Evolutionary conservation across 108 stramenopile genomes (phyloP).

Genomic region (Fragilaria crotonensis): DNA sequence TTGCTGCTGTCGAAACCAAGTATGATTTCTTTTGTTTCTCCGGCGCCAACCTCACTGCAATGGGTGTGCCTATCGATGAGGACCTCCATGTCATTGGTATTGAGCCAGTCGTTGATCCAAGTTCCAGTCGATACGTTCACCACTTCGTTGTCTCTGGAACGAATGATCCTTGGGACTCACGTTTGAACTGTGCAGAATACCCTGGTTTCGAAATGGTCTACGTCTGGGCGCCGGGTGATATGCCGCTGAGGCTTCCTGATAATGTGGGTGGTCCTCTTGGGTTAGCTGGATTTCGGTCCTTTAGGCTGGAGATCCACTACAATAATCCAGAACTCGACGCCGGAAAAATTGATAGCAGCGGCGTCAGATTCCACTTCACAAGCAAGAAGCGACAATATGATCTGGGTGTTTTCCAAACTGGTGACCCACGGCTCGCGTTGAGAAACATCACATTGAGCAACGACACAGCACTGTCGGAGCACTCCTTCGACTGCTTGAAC

Average conservation of each 20-base stretch:
- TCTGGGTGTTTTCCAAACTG: slow-evolving; percentile 24
- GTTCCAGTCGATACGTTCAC: slow-evolving; percentile 19
- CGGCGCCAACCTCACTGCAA: slow-evolving; percentile 19
- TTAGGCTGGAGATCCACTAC: slow-evolving; percentile 35
- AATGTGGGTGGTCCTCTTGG: slow-evolving; percentile 34
- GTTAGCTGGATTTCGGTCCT: slow-evolving; percentile 20
- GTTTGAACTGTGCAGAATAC: neutral
- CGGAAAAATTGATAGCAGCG: slow-evolving; percentile 36
- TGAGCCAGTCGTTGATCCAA: slow-evolving; percentile 19
- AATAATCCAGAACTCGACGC: slow-evolving; percentile 28
- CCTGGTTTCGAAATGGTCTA: slow-evolving; percentile 8
- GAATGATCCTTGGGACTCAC: neutral
- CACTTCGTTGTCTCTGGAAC: slow-evolving; percentile 23
- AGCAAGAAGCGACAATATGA: slow-evolving; percentile 21
- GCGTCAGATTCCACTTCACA: slow-evolving; percentile 40
- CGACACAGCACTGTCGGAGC: slow-evolving; percentile 9
- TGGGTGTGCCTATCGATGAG: slow-evolving; percentile 14
- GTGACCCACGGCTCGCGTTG: too few relatives aligned
- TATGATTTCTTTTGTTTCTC: slow-evolving; percentile 38
- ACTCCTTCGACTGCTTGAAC: slow-evolving; percentile 36
- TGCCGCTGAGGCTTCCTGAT: slow-evolving; percentile 18
- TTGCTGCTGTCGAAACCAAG: slow-evolving; percentile 24
- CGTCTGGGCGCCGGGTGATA: slow-evolving; percentile 45
- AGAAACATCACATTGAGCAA: slow-evolving; percentile 11
- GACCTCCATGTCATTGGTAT: slow-evolving; percentile 19